phyloP scores from a whole-genome alignment of 2,329 filamentous ascomycete species.

The Botrytis medusae region DNA sequence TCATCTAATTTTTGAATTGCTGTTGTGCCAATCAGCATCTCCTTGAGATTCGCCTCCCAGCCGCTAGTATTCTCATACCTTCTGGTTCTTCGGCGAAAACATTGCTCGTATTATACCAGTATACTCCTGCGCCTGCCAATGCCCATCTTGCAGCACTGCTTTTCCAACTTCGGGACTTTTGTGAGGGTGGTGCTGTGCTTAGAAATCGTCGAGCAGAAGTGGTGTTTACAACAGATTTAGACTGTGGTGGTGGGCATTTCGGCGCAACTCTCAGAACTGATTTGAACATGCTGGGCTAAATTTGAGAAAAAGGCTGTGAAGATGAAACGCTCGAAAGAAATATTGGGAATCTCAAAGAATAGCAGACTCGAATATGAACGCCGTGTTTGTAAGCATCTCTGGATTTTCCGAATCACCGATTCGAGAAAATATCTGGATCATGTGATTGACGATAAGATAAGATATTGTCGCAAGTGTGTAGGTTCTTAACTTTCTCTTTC shows the following conservation, averaged over 20 bases:
- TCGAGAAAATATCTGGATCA: slow-evolving; percentile 5
- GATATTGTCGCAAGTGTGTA: background rate
- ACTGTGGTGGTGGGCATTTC: slow-evolving; percentile 28
- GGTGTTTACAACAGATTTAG: slow-evolving; percentile 25
- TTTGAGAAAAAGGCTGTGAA: slow-evolving; percentile 23
- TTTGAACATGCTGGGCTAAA: slow-evolving; percentile 34
- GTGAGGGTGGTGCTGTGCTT: slow-evolving; percentile 56
- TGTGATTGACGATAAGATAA: slow-evolving; percentile 20
- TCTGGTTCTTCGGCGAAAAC: slow-evolving; percentile 81
- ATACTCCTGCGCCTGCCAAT: slow-evolving; percentile 72
- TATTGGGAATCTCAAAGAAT: slow-evolving; percentile 11
- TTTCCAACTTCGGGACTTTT: slow-evolving; percentile 80
- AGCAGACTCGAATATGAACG: slow-evolving; percentile 17
- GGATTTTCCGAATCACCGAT: slow-evolving; percentile 23
- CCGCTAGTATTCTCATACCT: slow-evolving; percentile 54
- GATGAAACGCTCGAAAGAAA: slow-evolving; percentile 30
- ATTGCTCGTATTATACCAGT: slow-evolving; percentile 91
- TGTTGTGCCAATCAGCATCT: slow-evolving; percentile 33
- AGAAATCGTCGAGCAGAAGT: slow-evolving; percentile 49
- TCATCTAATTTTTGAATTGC: slow-evolving; percentile 41
- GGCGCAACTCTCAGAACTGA: slow-evolving; percentile 33
- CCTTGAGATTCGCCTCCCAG: background rate
- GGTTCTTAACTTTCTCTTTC: background rate
- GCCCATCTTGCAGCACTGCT: slow-evolving; percentile 71
- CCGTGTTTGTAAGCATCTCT: slow-evolving; percentile 35